These are phyloP conservation scores for Zymoseptoria ardabiliae DNA, from an alignment of 2,329 filamentous ascomycete species.

Conservation along the genomic window DNA sequence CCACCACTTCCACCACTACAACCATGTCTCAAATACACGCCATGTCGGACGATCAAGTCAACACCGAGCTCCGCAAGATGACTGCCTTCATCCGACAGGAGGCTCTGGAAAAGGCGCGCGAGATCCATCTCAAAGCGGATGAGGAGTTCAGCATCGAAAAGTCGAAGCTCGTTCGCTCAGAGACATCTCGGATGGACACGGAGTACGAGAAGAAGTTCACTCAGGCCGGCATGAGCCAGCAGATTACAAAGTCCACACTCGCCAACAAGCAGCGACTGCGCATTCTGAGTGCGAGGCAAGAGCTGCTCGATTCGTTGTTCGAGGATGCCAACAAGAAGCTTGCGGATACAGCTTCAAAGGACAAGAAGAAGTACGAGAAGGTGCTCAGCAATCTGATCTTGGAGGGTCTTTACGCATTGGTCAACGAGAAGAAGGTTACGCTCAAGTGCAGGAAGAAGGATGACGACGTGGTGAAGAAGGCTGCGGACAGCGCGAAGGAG, in stretches of 20 bases:
- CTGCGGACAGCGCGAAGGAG: constrained; percentile 64
- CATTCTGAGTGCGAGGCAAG: constrained; percentile 79
- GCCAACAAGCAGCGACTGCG: constrained; percentile 92
- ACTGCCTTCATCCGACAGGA: constrained; percentile 99
- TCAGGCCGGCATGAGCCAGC: constrained; percentile 95
- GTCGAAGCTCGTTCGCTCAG: constrained; percentile 93
- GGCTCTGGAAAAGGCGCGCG: constrained; percentile 89
- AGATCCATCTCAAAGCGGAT: constrained; percentile 97
- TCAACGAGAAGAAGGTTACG: constrained; percentile 65
- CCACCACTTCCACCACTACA: constrained; percentile 18
- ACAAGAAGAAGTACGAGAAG: constrained; percentile 66
- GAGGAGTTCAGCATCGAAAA: constrained; percentile 99
- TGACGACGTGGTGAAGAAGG: constrained; percentile 65
- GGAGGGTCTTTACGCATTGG: constrained; percentile 79
- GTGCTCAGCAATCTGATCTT: constrained; percentile 75
- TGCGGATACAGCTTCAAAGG: constrained; percentile 48
- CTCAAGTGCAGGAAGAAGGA: constrained; percentile 74
- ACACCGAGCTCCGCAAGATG: constrained; percentile 99
- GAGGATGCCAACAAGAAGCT: constrained; percentile 70
- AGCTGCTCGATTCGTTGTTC: constrained; percentile 85
- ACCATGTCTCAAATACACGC: constrained; percentile 89
- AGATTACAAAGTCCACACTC: constrained; percentile 93
- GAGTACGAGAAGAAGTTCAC: constrained; percentile 99
- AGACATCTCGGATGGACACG: constrained; percentile 85
- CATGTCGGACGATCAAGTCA: constrained; percentile 96